These are phyloP conservation scores for Anastatica hierochuntica DNA, from an alignment of 345 rosid genomes.

Conservation along the genomic window DNA sequence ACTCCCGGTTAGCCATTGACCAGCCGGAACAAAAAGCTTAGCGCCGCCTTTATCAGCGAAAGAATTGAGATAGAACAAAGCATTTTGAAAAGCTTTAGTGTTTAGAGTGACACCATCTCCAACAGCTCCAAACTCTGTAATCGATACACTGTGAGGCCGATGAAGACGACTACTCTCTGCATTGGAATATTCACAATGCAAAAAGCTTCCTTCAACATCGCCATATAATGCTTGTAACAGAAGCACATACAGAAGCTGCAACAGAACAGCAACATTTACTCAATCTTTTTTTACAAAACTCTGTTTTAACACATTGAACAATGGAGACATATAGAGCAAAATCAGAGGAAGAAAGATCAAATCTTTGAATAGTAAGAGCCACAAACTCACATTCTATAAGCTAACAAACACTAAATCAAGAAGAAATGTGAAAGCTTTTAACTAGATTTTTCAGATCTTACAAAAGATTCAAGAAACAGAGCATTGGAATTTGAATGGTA, in stretches of 20 bases:
- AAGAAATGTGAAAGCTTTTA: too few relatives aligned
- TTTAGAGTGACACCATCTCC: constrained; percentile 95
- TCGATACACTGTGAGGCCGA: constrained; percentile 90
- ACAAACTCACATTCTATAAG: too few relatives aligned
- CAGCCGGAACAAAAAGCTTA: constrained; percentile 91
- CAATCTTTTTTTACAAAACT: constrained; percentile 1
- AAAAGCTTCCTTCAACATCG: constrained; percentile 33
- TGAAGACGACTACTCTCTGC: constrained; percentile 29
- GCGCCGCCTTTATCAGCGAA: constrained; percentile 98
- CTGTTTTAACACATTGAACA: constrained; percentile 5
- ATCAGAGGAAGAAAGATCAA: neutral
- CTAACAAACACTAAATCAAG: too few relatives aligned
- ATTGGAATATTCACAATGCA: constrained; percentile 42
- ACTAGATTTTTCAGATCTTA: constrained; percentile 17
- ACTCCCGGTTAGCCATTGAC: constrained; percentile 97
- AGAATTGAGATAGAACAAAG: constrained; percentile 92
- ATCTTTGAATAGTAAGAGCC: neutral
- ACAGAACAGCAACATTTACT: neutral
- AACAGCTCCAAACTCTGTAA: constrained; percentile 97
- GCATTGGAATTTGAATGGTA: neutral
- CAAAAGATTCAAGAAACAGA: constrained; percentile 9
- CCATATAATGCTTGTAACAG: constrained; percentile 46
- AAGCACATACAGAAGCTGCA: constrained; percentile 72
- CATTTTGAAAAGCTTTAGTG: constrained; percentile 97
- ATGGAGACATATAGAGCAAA: neutral